Conservation (phyloP, 1,284 basidiomycete species). For the Xanthoconium separans region DNA sequence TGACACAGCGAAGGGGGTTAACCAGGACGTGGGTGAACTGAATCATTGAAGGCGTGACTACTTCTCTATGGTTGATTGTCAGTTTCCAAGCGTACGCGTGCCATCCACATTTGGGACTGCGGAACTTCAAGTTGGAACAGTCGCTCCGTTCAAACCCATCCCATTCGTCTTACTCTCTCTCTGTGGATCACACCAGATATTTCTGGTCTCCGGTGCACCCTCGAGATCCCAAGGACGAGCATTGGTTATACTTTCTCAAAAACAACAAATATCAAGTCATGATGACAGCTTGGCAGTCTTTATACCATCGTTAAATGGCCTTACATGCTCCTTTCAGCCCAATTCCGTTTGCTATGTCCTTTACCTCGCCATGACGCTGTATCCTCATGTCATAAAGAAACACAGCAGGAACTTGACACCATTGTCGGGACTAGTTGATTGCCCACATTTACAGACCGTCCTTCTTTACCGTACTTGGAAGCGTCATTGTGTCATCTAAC, state of each 20-base stretch:
- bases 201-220: constrained; percentile 1
- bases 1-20: too few species aligned
- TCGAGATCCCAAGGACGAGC: constrained; percentile 12
- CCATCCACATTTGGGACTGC: too few species aligned
- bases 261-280: constrained; percentile 4
- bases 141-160: too few species aligned
- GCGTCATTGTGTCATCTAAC: constrained; percentile 26
- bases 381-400: constrained; percentile 34
- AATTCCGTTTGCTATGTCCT: constrained; percentile 8
- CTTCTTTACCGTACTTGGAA: constrained; percentile 27
- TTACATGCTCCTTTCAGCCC: constrained; percentile 3
- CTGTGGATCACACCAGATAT: background rate
- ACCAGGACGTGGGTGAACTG: too few species aligned
- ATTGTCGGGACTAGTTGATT: constrained; percentile 48
- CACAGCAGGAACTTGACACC: constrained; percentile 56
- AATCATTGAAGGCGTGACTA: too few species aligned
- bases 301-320: too few species aligned
- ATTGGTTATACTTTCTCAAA: too few species aligned
- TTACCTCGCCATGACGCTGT: constrained; percentile 25
- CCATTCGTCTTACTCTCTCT: too few species aligned
- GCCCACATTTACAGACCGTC: constrained; percentile 29
- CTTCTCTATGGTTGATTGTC: too few species aligned
- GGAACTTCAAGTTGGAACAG: too few species aligned
- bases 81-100: too few species aligned
- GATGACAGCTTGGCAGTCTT: background rate